These are phyloP conservation scores for Macrocystidia cucumis DNA, from an alignment of 1,284 basidiomycete genomes.

Conservation along the genomic window DNA sequence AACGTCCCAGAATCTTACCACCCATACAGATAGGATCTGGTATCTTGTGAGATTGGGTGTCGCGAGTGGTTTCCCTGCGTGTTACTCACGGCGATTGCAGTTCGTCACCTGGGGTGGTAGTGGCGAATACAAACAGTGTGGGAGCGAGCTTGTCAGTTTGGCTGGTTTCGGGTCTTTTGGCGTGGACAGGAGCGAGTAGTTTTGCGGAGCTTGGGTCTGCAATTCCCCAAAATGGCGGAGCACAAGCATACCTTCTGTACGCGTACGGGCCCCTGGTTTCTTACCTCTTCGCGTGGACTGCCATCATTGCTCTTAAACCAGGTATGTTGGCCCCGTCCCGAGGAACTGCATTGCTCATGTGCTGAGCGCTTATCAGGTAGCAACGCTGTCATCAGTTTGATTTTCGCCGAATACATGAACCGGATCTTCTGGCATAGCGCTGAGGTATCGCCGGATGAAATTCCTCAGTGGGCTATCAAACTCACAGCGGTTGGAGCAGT, in stretches of 20 bases:
- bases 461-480: conserved; percentile 93
- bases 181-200: conserved; percentile 91
- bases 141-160: conserved; percentile 81
- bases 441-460: conserved; percentile 64
- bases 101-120: conserved; percentile 87
- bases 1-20: not conserved
- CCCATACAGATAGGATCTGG: conserved; percentile 75
- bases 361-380: conserved; percentile 29
- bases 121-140: conserved; percentile 79
- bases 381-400: conserved; percentile 65
- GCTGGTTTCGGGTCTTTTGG: conserved; percentile 73
- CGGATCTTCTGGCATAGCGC: conserved; percentile 64
- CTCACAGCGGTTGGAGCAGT: conserved; percentile 76
- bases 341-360: not conserved
- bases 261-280: conserved; percentile 83
- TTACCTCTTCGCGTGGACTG: conserved; percentile 86
- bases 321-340: conserved; percentile 33
- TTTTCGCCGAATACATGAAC: conserved; percentile 85
- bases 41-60: conserved; percentile 62
- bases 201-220: conserved; percentile 83
- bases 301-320: conserved; percentile 84
- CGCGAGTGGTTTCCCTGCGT: conserved; percentile 1
- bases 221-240: conserved; percentile 84
- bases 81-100: conserved; percentile 25
- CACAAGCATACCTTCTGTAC: conserved; percentile 85